These are phyloP conservation scores for Penicillium verhagenii DNA, from an alignment of 495 filamentous ascomycete genomes.

Conservation along the genomic window DNA sequence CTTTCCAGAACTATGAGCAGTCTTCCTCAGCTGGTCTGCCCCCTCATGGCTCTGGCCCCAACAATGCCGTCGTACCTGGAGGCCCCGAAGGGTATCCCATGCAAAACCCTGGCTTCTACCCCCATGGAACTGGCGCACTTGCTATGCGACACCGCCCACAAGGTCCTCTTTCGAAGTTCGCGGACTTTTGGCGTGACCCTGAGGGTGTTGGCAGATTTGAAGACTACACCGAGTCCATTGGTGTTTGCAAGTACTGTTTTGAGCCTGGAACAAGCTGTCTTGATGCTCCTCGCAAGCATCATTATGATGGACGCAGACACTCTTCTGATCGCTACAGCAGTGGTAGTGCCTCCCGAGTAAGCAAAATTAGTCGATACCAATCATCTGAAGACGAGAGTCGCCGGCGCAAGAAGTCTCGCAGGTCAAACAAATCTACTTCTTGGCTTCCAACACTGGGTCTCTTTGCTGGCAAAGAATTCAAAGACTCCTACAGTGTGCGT, in stretches of 20 bases:
- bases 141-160: conserved; percentile 49
- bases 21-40: conserved; percentile 26
- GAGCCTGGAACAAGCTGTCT: conserved; percentile 57
- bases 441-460: conserved; percentile 55
- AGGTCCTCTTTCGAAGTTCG: conserved; percentile 55
- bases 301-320: conserved; percentile 46
- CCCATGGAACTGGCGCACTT: conserved; percentile 28
- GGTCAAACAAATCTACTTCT: conserved; percentile 35
- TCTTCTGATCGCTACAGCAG: conserved; percentile 48
- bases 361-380: conserved; percentile 58
- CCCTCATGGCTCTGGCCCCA: conserved; percentile 34
- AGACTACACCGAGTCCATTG: conserved; percentile 71
- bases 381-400: conserved; percentile 54
- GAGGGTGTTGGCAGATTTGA: conserved; percentile 70
- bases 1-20: conserved; percentile 31
- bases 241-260: conserved; percentile 68
- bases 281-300: conserved; percentile 65
- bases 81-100: conserved; percentile 42
- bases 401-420: conserved; percentile 38
- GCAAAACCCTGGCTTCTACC: conserved; percentile 25
- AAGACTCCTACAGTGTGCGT: conserved; percentile 59
- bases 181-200: conserved; percentile 65
- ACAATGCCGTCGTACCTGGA: conserved; percentile 35
- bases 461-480: conserved; percentile 52
- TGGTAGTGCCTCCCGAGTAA: conserved; percentile 42